Evolutionary conservation across 139 green algal species (phyloP).

Genomic region (Zygnema circumcarinatum): DNA sequence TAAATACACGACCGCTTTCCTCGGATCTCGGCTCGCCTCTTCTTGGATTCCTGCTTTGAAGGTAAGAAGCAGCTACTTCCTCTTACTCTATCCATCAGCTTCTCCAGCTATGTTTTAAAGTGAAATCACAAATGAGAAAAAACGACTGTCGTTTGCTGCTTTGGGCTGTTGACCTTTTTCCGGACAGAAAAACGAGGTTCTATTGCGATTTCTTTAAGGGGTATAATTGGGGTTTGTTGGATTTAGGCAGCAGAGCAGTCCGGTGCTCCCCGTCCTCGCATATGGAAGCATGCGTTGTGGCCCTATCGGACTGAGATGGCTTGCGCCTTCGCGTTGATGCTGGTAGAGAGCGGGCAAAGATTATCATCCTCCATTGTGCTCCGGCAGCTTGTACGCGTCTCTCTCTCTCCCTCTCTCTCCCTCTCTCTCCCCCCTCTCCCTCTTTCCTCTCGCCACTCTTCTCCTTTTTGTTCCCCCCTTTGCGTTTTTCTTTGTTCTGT

Average conservation of each 20-base stretch:
- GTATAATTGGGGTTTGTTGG: not conserved
- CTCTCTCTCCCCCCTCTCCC: no score
- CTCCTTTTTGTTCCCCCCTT: no score
- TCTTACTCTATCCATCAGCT: no score
- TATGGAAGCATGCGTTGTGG: constrained; percentile 10
- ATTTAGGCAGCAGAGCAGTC: not conserved
- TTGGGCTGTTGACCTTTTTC: not conserved
- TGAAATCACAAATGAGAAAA: not conserved
- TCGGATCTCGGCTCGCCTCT: not conserved
- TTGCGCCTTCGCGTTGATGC: not conserved
- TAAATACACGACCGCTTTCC: not conserved
- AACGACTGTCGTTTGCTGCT: no score
- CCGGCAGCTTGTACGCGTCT: constrained; percentile 10
- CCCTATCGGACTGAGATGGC: not conserved
- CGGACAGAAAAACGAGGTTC: not conserved
- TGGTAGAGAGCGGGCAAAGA: constrained; percentile 4
- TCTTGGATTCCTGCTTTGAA: not conserved
- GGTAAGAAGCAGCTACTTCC: no score
- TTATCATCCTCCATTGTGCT: constrained; percentile 9
- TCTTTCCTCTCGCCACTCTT: no score
- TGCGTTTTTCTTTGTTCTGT: no score
- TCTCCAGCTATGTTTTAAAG: no score
- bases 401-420: no score
- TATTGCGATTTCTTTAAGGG: not conserved
- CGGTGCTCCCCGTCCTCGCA: not conserved